phyloP scores from a whole-genome alignment of 305 asterid genomes.

The Fraxinus sp. region DNA sequence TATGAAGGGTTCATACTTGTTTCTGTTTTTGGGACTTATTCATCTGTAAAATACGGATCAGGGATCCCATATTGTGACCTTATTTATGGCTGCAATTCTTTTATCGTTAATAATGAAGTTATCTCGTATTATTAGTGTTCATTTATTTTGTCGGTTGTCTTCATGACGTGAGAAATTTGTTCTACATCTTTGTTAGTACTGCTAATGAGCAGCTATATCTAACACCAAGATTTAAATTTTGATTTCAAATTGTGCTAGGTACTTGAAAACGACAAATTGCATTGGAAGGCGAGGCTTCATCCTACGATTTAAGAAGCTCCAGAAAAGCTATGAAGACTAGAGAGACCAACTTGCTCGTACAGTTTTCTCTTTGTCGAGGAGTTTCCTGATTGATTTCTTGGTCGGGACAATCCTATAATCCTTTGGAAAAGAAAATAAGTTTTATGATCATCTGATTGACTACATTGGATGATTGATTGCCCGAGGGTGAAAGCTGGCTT shows the following conservation, averaged over 20 bases:
- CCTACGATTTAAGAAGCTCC: neutral
- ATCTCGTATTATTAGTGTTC: neutral
- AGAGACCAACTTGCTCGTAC: neutral
- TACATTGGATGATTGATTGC: no score
- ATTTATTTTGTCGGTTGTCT: neutral
- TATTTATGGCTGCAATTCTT: neutral
- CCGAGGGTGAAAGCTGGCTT: no score
- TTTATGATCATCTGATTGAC: no score
- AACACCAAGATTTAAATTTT: neutral
- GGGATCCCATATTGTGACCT: neutral
- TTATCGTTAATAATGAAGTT: neutral
- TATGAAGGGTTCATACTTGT: neutral
- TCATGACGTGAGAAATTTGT: neutral
- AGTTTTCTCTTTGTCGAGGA: neutral
- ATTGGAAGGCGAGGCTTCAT: neutral
- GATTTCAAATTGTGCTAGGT: neutral
- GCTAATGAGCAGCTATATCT: neutral
- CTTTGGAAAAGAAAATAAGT: neutral
- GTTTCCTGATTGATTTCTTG: neutral
- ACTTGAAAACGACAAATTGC: neutral
- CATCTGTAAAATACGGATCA: neutral
- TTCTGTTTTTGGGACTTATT: neutral
- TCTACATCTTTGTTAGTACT: neutral
- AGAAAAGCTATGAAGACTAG: neutral
- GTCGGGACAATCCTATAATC: neutral